phyloP scores from a whole-genome alignment of 2,329 filamentous ascomycete genomes.

The Fusarium cyanostomum region DNA sequence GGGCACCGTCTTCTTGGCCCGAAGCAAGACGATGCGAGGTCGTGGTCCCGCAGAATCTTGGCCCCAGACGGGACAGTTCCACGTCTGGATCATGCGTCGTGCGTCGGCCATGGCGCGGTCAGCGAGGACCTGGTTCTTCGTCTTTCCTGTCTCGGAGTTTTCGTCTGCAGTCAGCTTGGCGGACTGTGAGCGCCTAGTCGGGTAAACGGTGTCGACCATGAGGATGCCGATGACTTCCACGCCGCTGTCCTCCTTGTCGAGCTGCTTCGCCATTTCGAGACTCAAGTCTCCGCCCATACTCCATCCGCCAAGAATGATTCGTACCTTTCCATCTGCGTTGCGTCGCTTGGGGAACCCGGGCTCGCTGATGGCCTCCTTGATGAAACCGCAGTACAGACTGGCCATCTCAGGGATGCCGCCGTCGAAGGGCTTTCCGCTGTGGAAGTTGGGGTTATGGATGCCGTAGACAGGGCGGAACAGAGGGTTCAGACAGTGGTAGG shows the following conservation, averaged over 20 bases:
- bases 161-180: constrained; percentile 22
- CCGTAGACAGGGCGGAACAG: constrained; percentile 62
- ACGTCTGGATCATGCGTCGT: constrained; percentile 51
- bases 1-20: constrained; percentile 54
- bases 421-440: constrained; percentile 56
- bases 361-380: constrained; percentile 51
- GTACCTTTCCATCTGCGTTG: constrained; percentile 41
- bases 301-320: constrained; percentile 65
- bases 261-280: constrained; percentile 59
- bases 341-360: constrained; percentile 42
- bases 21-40: constrained; percentile 57
- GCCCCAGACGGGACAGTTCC: constrained; percentile 54
- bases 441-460: constrained; percentile 64
- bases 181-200: constrained; percentile 25
- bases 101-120: constrained; percentile 56
- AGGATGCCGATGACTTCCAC: constrained; percentile 60
- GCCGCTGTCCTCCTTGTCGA: constrained; percentile 50
- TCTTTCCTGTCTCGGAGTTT: constrained; percentile 44
- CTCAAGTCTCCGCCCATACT: constrained; percentile 63
- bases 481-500: constrained; percentile 63
- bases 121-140: constrained; percentile 48
- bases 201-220: constrained; percentile 62
- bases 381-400: constrained; percentile 56
- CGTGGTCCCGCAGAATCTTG: constrained; percentile 36
- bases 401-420: constrained; percentile 67